phyloP scores from a whole-genome alignment of 2,329 filamentous ascomycete species.

The Fusarium tricinctum region DNA sequence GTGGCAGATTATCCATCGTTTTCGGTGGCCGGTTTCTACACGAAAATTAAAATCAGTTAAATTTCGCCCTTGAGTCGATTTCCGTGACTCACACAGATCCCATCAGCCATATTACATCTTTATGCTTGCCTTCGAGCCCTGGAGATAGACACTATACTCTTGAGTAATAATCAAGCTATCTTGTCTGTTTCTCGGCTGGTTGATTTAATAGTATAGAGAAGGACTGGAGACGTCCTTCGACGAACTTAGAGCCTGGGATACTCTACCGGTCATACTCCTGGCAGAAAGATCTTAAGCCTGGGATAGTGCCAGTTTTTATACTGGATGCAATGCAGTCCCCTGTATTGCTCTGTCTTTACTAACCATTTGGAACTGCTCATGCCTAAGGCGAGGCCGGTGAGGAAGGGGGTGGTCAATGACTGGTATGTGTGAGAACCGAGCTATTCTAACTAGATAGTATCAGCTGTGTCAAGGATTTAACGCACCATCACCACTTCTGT shows the following conservation, averaged over 20 bases:
- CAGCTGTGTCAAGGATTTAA: conserved; percentile 42
- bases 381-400: background rate
- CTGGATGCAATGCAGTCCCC: fast-evolving
- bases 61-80: background rate
- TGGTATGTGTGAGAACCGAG: too few relatives aligned
- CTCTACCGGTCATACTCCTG: background rate
- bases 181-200: too few relatives aligned
- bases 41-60: background rate
- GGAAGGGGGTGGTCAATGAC: too few relatives aligned
- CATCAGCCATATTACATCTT: background rate
- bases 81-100: background rate
- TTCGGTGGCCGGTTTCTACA: background rate
- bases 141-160: background rate
- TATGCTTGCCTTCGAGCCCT: background rate
- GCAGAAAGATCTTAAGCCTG: background rate
- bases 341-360: background rate
- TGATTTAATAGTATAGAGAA: background rate
- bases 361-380: background rate
- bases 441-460: conserved; percentile 18
- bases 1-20: background rate
- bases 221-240: background rate
- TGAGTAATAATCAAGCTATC: too few relatives aligned
- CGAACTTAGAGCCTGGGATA: background rate
- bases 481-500: conserved; percentile 38
- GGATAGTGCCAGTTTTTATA: background rate